A percentile compares a stretch with the other conserved stretches of the same genome.
phyloP scores from a whole-genome alignment of 306 rosid species.

The Sicyos baderoa region DNA sequence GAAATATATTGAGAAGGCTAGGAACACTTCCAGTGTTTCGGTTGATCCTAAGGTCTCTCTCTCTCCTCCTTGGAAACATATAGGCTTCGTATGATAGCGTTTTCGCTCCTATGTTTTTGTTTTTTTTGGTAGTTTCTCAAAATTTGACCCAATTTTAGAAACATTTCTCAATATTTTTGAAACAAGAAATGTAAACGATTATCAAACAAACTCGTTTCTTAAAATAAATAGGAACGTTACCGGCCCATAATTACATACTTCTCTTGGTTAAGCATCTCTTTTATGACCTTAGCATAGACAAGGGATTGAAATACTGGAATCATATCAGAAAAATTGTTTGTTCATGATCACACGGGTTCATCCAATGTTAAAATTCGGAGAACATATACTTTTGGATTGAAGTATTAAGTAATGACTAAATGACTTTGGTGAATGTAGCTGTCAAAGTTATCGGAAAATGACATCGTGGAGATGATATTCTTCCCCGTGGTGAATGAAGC shows the following conservation, averaged over 20 bases:
- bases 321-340: background rate
- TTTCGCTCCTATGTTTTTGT: no score
- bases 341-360: background rate
- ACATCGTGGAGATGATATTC: slow-evolving; percentile 83
- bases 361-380: background rate
- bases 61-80: background rate
- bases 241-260: no score
- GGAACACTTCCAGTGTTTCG: slow-evolving; percentile 51
- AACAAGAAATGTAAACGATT: no score
- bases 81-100: no score
- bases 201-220: no score
- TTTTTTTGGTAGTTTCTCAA: no score
- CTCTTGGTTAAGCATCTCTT: background rate
- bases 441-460: slow-evolving; percentile 56
- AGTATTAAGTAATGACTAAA: background rate
- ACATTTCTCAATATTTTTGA: no score
- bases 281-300: background rate
- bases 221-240: no score
- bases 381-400: background rate
- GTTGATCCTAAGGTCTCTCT: slow-evolving; percentile 70
- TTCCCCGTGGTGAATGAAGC: slow-evolving; percentile 97
- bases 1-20: slow-evolving; percentile 74
- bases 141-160: no score
- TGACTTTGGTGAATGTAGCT: slow-evolving; percentile 34
- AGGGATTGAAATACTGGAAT: background rate